phyloP scores from a whole-genome alignment of 345 rosid genomes.

The Acer campestre region DNA sequence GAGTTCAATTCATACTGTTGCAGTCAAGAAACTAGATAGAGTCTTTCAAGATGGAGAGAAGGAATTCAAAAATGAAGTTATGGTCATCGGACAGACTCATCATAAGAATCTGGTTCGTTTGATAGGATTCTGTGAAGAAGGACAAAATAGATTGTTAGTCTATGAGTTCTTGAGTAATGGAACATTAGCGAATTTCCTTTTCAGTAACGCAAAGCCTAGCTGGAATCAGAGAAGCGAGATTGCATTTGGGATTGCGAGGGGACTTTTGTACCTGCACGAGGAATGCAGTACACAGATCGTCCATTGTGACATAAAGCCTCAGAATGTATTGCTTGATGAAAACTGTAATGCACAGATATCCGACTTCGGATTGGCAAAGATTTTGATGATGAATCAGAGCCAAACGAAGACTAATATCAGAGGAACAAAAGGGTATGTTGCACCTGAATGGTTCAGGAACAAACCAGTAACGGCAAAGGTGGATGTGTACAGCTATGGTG shows the following conservation, averaged over 20 bases:
- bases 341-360: conserved; percentile 41
- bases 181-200: conserved; percentile 42
- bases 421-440: conserved; percentile 57
- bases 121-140: conserved; percentile 48
- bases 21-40: conserved; percentile 44
- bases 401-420: conserved; percentile 43
- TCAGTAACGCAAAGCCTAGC: conserved; percentile 29
- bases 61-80: conserved; percentile 53
- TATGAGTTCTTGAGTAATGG: conserved; percentile 56
- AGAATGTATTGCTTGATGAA: conserved; percentile 47
- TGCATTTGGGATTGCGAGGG: conserved; percentile 49
- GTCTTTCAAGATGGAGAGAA: conserved; percentile 35
- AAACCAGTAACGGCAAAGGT: conserved; percentile 41
- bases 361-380: conserved; percentile 55
- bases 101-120: conserved; percentile 50
- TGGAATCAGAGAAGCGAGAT: conserved; percentile 45
- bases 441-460: conserved; percentile 55
- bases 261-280: conserved; percentile 49
- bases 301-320: conserved; percentile 60
- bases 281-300: conserved; percentile 51
- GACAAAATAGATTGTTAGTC: conserved; percentile 38
- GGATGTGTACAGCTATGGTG: conserved; percentile 49
- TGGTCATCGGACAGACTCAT: conserved; percentile 46
- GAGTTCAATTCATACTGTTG: conserved; percentile 17
- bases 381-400: conserved; percentile 43